Evolutionary conservation across 495 filamentous ascomycete species (phyloP), one percentile per base, ranked within the genome.

Genomic region (Aspergillus haitiensis): DNA sequence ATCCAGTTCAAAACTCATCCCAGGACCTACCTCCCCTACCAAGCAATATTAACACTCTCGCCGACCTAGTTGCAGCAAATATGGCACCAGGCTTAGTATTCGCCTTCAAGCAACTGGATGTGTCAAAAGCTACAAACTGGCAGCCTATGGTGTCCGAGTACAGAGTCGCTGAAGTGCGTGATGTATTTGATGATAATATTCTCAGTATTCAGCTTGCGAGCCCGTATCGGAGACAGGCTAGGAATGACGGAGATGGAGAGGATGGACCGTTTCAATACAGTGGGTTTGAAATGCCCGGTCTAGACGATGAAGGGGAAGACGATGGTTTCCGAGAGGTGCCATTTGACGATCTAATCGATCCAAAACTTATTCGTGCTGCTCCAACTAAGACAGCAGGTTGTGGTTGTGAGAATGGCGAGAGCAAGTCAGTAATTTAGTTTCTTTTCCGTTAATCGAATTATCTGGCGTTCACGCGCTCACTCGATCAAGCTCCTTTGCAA

Each of bases 101-200:
- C 60, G 86, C 88, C 2, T 98, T 90, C 82, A 90, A 88, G 64
- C 82, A 90, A 56, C 78, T 90, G 55, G 80, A 85, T 32, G 82
- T 92, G 67, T 91, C 89, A 34, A 85, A 84, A 56, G 84, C 78
- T 11, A 91, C 87, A 8, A 88, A 84, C 31, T 96, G 91, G 88
- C 81, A 90, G 55, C 93, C 93, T 0, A 81, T 79, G 55, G 75
- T 95, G 42, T 85, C 84, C 3, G 81, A 79, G 3, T 87, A 86
- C 64, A 78, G 85, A 12, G 88, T 89, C 0, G 91, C 88, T 4
- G 73, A 85, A 31, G 75, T 96, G 13, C 70, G 81, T 13, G 82
- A 82, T 4, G 74, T 78, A 11, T 60, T 70, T 35, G 78, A 77
- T 16, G 70, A 79, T 18, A 75, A 76, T 5, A 66, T 67, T 5